A percentile compares a stretch with the other conserved stretches of the same genome.
phyloP scores from a whole-genome alignment of 2,329 filamentous ascomycete species.

The Fusarium nurragi region DNA sequence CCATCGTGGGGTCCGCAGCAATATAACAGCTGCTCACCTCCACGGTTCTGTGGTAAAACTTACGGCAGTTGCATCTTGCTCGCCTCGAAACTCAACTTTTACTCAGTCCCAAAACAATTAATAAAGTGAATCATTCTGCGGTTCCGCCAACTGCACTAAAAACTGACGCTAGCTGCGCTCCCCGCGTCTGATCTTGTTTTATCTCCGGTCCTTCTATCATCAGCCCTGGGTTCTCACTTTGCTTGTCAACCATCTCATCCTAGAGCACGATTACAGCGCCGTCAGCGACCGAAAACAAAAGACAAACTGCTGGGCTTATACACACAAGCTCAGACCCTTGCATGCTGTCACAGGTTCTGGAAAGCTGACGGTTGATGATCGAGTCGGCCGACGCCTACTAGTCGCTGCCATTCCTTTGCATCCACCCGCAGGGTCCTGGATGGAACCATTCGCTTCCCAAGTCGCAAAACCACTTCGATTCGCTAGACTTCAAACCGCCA shows the following conservation, averaged over 20 bases:
- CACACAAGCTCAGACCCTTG: slow-evolving; percentile 10
- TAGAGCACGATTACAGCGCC: neutral
- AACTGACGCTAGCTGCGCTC: slow-evolving; percentile 41
- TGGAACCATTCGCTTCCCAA: slow-evolving; percentile 44
- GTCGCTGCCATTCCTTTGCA: slow-evolving; percentile 18
- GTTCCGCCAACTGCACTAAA: slow-evolving; percentile 43
- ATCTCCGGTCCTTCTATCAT: slow-evolving; percentile 15
- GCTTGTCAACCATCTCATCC: neutral
- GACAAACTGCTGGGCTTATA: neutral
- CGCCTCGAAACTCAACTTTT: neutral
- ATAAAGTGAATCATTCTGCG: slow-evolving; percentile 21
- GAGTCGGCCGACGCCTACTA: slow-evolving; percentile 7
- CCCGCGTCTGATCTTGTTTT: slow-evolving; percentile 42
- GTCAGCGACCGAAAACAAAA: neutral
- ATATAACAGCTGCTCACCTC: no score
- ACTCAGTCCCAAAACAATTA: slow-evolving; percentile 12
- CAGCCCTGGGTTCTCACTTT: neutral
- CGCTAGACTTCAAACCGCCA: slow-evolving; percentile 37
- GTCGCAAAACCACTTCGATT: slow-evolving; percentile 43
- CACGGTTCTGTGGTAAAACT: neutral
- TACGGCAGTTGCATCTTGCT: neutral
- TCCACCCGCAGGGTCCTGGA: slow-evolving; percentile 41
- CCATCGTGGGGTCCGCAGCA: slow-evolving; percentile 22
- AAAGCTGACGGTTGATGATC: slow-evolving; percentile 18
- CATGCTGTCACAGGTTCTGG: slow-evolving; percentile 16